Evolutionary conservation across 345 rosid genomes (phyloP), one percentile per base, ranked within the genome.

Genomic region (Passiflora organensis): DNA sequence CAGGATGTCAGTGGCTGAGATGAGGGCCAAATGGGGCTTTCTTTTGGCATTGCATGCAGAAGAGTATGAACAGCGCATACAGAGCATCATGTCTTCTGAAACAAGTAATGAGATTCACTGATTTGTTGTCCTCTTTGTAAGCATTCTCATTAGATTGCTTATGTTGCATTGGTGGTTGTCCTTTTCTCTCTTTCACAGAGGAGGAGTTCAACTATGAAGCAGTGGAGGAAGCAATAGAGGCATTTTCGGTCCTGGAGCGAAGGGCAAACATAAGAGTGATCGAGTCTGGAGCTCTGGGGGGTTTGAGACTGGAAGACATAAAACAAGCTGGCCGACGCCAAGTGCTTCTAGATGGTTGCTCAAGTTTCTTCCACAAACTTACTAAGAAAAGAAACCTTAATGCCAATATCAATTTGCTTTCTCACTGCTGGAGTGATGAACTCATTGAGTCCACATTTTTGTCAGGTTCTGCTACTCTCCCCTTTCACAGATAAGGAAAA

Each of bases 371-470:
- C 55, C 75, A 78, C 77, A 87, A 78, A 64, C 59, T 87, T 53
- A 57, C 75, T 18, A 72, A 73, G 68, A 76, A 69, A 60, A 81
- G 79, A 58, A 72, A 68, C 22, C 53, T 79, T 67, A 75, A 79
- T 69, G 79, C 82, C 34, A 67, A 79, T 51, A 67, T 83, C 65
- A 85, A 89, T 39, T 69, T 94, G 50, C 88, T 89, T 55, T 94
- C 97, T 6, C 89, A 87, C 68, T 94, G 97, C 72, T 94, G 99
- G 99, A 89, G 90, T 62, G 95, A 77, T 59, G 95, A 87, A 63
- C 95, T 94, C 63, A 89, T 94, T 63, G 79, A 87, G 53, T 77
- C 85, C 43, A 83, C 90, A 48, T 85, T 89, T 45, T 71, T 68
- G 62, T 78, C 93, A 54, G 88, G 99, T 85, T n/a, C n/a, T n/a